A percentile compares a stretch with the other conserved stretches of the same genome.
These are phyloP conservation scores for Ceratobasidium sp. DNA, from an alignment of 1,284 basidiomycete genomes.

Conservation along the genomic window DNA sequence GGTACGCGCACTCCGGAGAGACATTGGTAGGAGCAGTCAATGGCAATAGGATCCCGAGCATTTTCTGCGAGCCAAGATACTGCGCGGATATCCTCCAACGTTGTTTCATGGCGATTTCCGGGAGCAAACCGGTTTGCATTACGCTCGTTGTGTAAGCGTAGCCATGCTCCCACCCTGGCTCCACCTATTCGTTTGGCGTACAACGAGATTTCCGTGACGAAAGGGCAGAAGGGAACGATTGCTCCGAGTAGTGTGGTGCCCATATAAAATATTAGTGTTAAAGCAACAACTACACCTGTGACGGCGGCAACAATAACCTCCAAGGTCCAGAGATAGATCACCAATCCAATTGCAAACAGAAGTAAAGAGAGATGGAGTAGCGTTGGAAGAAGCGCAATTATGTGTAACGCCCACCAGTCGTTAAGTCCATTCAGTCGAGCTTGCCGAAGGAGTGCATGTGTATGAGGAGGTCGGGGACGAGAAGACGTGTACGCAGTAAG, in stretches of 20 bases:
- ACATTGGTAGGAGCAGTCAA: slow-evolving; percentile 28
- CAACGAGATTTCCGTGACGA: slow-evolving; percentile 28
- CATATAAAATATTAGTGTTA: slow-evolving; percentile 32
- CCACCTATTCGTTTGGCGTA: slow-evolving; percentile 15
- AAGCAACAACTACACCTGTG: slow-evolving; percentile 14
- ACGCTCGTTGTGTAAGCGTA: not conserved
- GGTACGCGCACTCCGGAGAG: slow-evolving; percentile 9
- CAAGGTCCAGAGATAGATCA: slow-evolving; percentile 38
- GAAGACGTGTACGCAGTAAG: slow-evolving; percentile 35
- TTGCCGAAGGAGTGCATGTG: slow-evolving; percentile 28
- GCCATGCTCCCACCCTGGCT: not conserved
- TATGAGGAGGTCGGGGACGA: slow-evolving; percentile 25
- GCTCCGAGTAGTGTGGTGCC: slow-evolving; percentile 13
- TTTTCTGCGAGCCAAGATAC: slow-evolving; percentile 33
- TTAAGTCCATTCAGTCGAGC: slow-evolving; percentile 27
- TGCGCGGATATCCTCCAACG: slow-evolving; percentile 27
- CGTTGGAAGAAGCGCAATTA: slow-evolving; percentile 37
- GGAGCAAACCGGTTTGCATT: not conserved
- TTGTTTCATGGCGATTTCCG: not conserved
- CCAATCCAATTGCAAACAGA: slow-evolving; percentile 35
- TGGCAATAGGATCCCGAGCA: slow-evolving; percentile 12
- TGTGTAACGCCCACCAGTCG: slow-evolving; percentile 32
- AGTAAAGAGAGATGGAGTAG: slow-evolving; percentile 38
- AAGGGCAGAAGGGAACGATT: slow-evolving; percentile 18
- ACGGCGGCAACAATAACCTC: slow-evolving; percentile 28